Percentiles rank a stretch among this genome's conserved stretches.
Evolutionary conservation across 2,329 filamentous ascomycete species (phyloP).

Genomic region (Sporothrix globosa): DNA sequence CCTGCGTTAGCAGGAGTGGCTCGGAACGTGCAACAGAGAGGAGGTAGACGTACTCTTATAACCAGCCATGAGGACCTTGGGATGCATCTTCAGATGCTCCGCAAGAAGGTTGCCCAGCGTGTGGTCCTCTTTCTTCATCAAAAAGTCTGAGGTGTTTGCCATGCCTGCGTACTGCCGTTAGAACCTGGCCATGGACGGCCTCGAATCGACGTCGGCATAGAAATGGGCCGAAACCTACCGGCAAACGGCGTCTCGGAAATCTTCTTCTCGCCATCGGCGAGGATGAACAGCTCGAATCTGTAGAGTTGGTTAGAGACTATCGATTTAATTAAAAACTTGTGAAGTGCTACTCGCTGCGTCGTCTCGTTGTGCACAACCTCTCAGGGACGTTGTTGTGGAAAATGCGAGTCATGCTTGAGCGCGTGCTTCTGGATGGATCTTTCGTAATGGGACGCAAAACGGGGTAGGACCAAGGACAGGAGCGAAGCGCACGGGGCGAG

Average conservation of each 20-base stretch:
- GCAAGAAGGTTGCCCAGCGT: constrained; percentile 89
- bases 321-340: no score
- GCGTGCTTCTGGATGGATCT: not conserved
- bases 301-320: constrained; percentile 6
- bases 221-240: constrained; percentile 59
- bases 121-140: constrained; percentile 95
- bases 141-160: constrained; percentile 92
- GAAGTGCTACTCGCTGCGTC: not conserved
- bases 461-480: not conserved
- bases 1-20: not conserved
- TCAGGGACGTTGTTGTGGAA: constrained; percentile 28
- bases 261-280: constrained; percentile 88
- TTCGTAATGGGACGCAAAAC: constrained; percentile 12
- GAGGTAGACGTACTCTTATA: constrained; percentile 71
- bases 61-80: constrained; percentile 84
- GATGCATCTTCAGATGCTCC: constrained; percentile 80
- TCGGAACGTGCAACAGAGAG: not conserved
- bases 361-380: not conserved
- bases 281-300: constrained; percentile 92
- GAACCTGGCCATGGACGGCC: not conserved
- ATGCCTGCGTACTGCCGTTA: constrained; percentile 62
- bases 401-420: not conserved
- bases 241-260: constrained; percentile 87
- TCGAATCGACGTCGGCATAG: not conserved
- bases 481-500: not conserved